A percentile compares a stretch with the other conserved stretches of the same genome.
Evolutionary conservation across 2,329 filamentous ascomycete genomes (phyloP).

Genomic region (Blastomyces emzantsi): DNA sequence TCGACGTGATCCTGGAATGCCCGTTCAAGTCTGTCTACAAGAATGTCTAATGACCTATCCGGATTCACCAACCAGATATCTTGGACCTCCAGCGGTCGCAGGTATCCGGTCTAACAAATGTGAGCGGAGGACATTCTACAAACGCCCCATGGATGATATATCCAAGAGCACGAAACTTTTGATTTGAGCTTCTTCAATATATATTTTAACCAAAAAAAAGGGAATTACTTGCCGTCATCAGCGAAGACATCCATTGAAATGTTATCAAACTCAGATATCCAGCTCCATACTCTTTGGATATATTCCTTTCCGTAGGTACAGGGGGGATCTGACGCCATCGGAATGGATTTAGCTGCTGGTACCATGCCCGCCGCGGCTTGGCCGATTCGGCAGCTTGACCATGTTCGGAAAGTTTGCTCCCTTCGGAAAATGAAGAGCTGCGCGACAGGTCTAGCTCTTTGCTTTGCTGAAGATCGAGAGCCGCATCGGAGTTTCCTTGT

Average conservation of each 20-base stretch:
- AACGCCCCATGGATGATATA: background rate
- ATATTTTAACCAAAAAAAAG: background rate
- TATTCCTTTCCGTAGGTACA: constrained; percentile 44
- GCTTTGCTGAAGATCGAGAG: background rate
- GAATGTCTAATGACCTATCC: constrained; percentile 58
- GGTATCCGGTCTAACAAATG: constrained; percentile 62
- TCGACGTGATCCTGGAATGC: constrained; percentile 62
- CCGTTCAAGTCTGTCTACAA: constrained; percentile 57
- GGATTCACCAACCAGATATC: constrained; percentile 91
- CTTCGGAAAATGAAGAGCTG: background rate
- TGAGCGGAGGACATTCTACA: background rate
- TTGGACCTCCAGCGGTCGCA: constrained; percentile 68
- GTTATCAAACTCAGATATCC: constrained; percentile 64
- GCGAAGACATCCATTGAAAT: constrained; percentile 82
- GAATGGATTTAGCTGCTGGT: constrained; percentile 36
- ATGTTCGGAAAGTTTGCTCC: constrained; percentile 1
- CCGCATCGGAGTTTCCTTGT: background rate
- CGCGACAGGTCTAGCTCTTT: background rate
- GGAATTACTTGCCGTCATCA: constrained; percentile 60
- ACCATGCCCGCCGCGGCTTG: constrained; percentile 27
- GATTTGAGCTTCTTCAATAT: background rate
- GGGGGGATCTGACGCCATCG: constrained; percentile 45
- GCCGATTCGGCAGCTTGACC: constrained; percentile 3
- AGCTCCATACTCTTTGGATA: constrained; percentile 63
- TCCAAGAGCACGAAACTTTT: constrained; percentile 9